Conservation (phyloP, 495 filamentous ascomycete species). For the Penicillium manginii region DNA sequence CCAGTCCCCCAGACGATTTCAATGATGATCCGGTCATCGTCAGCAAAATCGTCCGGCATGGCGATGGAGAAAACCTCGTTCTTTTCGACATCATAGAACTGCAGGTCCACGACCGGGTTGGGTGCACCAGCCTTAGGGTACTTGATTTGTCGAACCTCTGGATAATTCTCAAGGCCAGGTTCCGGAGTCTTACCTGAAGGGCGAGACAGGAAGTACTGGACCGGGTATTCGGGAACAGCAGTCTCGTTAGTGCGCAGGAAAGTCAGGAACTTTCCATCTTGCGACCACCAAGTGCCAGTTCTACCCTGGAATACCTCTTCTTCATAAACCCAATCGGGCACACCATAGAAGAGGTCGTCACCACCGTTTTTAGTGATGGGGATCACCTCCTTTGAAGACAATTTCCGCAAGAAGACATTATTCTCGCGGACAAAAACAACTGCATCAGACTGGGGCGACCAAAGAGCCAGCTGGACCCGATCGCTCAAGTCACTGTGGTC, state of each 20-base stretch:
- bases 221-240: slow-evolving; percentile 86
- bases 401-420: slow-evolving; percentile 80
- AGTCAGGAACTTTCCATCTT: slow-evolving; percentile 83
- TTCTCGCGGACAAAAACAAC: slow-evolving; percentile 85
- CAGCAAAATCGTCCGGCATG: slow-evolving; percentile 74
- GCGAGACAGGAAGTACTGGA: slow-evolving; percentile 89
- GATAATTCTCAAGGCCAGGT: slow-evolving; percentile 83
- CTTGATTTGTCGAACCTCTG: slow-evolving; percentile 89
- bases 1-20: slow-evolving; percentile 88
- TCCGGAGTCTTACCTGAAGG: slow-evolving; percentile 76
- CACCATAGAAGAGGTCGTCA: slow-evolving; percentile 85
- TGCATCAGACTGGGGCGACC: slow-evolving; percentile 86
- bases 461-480: slow-evolving; percentile 81
- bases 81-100: slow-evolving; percentile 86
- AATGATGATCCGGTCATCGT: slow-evolving; percentile 87
- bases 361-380: slow-evolving; percentile 88
- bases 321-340: slow-evolving; percentile 99
- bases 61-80: slow-evolving; percentile 78
- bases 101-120: slow-evolving; percentile 84
- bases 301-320: slow-evolving; percentile 87
- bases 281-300: slow-evolving; percentile 92
- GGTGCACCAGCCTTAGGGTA: slow-evolving; percentile 96
- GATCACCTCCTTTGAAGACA: slow-evolving; percentile 61
- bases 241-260: slow-evolving; percentile 94
- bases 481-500: slow-evolving; percentile 68